Evolutionary conservation across 805 yeast genomes (phyloP).

Genomic region (Ogataea chonburiensis): DNA sequence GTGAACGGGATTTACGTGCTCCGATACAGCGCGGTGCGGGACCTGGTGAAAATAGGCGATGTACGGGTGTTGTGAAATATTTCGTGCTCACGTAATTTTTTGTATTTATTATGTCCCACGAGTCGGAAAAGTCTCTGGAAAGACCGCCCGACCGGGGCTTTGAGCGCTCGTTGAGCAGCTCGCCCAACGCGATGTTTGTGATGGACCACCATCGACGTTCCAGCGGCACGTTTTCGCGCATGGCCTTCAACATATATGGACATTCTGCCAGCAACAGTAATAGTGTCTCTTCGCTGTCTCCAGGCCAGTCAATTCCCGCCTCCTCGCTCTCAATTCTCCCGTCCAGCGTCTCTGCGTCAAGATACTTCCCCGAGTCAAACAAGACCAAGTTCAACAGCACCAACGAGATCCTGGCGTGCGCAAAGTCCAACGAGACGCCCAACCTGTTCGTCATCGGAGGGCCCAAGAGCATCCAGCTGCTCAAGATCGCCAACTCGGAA

Average conservation of each 20-base stretch:
- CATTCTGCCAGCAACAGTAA: slow-evolving; percentile 23
- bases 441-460: slow-evolving; percentile 42
- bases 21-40: slow-evolving; percentile 56
- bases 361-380: slow-evolving; percentile 21
- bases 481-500: slow-evolving; percentile 35
- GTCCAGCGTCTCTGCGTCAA: slow-evolving; percentile 27
- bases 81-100: too few relatives aligned
- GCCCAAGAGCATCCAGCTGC: slow-evolving; percentile 40
- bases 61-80: slow-evolving; percentile 40
- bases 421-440: slow-evolving; percentile 35
- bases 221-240: slow-evolving; percentile 44
- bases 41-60: slow-evolving; percentile 40
- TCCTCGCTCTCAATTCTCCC: slow-evolving; percentile 23
- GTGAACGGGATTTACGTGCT: slow-evolving; percentile 73
- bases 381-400: slow-evolving; percentile 31
- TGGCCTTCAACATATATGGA: slow-evolving; percentile 63
- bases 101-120: slow-evolving; percentile 10
- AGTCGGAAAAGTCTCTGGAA: slow-evolving; percentile 6
- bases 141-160: slow-evolving; percentile 3
- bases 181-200: slow-evolving; percentile 24
- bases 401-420: slow-evolving; percentile 36
- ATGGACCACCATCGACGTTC: slow-evolving; percentile 28
- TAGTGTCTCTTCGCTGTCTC: slow-evolving; percentile 14
- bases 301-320: slow-evolving; percentile 20
- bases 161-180: slow-evolving; percentile 20